Percentiles rank a stretch among this genome's conserved stretches.
Evolutionary conservation across 345 rosid species (phyloP).

Genomic region (Boechera stricta): DNA sequence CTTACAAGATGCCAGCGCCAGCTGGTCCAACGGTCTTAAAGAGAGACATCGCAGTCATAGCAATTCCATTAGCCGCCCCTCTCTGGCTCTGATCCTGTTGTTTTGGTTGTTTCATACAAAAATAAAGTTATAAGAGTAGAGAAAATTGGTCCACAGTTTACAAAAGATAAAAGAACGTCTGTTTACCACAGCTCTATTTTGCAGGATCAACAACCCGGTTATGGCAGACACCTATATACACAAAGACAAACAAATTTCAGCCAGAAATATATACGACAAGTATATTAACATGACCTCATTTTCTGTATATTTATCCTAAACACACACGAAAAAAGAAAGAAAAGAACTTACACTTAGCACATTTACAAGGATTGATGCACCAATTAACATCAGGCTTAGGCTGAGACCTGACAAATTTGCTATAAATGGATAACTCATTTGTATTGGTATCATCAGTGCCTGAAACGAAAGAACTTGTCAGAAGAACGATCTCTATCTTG

Average conservation of each 20-base stretch:
- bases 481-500: slow-evolving; percentile 8
- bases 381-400: slow-evolving; percentile 57
- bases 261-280: neutral
- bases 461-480: slow-evolving; percentile 43
- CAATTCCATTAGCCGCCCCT: slow-evolving; percentile 72
- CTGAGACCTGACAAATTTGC: slow-evolving; percentile 66
- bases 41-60: slow-evolving; percentile 68
- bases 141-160: neutral
- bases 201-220: slow-evolving; percentile 66
- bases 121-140: neutral
- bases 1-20: slow-evolving; percentile 70
- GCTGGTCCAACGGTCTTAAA: slow-evolving; percentile 69
- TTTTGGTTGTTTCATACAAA: slow-evolving; percentile 9
- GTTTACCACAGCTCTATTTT: slow-evolving; percentile 67
- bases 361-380: slow-evolving; percentile 67
- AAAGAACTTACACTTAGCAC: slow-evolving; percentile 60
- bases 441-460: slow-evolving; percentile 65
- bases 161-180: neutral
- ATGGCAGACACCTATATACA: slow-evolving; percentile 53
- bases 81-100: slow-evolving; percentile 63
- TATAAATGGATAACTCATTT: slow-evolving; percentile 71
- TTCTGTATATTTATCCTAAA: slow-evolving; percentile 8
- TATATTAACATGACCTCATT: slow-evolving; percentile 51
- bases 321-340: neutral
- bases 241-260: neutral